phyloP scores from a whole-genome alignment of 257 asterid genomes.

The Gentiana macrophylla region DNA sequence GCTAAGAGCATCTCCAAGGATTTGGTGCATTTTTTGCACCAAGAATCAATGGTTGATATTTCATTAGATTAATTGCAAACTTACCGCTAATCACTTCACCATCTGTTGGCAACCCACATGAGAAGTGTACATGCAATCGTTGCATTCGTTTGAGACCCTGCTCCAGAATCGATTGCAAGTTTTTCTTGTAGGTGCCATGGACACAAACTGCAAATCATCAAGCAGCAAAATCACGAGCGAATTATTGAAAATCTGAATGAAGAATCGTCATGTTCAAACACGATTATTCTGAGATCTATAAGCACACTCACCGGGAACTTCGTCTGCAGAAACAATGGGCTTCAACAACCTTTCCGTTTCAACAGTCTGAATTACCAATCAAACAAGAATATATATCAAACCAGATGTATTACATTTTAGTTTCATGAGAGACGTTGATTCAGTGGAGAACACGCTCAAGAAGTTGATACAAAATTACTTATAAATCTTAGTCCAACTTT shows the following conservation, averaged over 20 bases:
- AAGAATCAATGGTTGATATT: too few relatives aligned
- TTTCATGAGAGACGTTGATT: too few relatives aligned
- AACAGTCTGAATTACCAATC: slow-evolving; percentile 40
- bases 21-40: too few relatives aligned
- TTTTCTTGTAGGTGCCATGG: slow-evolving; percentile 79
- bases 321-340: slow-evolving; percentile 68
- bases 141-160: slow-evolving; percentile 88
- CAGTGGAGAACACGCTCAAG: too few relatives aligned
- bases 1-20: too few relatives aligned
- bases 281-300: slow-evolving; percentile 1
- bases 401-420: not conserved
- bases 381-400: not conserved
- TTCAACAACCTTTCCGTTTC: slow-evolving; percentile 78
- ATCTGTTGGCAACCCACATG: slow-evolving; percentile 85
- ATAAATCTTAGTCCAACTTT: too few relatives aligned
- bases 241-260: not conserved
- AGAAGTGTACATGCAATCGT: slow-evolving; percentile 88
- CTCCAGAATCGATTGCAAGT: slow-evolving; percentile 64
- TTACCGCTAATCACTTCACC: slow-evolving; percentile 84
- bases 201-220: slow-evolving; percentile 59
- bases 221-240: not conserved
- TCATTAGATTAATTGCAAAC: slow-evolving; percentile 8
- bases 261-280: not conserved
- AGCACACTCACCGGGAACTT: slow-evolving; percentile 50
- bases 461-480: too few relatives aligned